phyloP scores from a whole-genome alignment of 2,329 filamentous ascomycete genomes.

The Dactylellina drechsleri region DNA sequence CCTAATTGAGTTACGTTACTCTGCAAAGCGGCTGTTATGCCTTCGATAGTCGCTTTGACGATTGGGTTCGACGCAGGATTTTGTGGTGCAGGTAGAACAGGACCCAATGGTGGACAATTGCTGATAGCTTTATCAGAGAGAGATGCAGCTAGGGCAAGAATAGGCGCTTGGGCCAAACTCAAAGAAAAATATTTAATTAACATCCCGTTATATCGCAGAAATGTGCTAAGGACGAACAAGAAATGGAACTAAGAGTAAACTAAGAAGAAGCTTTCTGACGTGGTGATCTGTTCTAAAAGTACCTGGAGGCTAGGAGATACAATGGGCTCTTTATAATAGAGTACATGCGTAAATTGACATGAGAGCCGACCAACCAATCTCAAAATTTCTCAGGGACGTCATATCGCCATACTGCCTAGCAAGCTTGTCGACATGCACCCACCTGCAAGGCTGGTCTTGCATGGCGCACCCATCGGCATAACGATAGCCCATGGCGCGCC shows the following conservation, averaged over 20 bases:
- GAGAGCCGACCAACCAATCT: not conserved
- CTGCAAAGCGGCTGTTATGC: not conserved
- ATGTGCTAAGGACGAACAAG: not conserved
- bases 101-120: not conserved
- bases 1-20: not conserved
- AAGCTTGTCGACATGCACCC: too few species aligned
- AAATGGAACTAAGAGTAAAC: not conserved
- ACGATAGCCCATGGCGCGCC: too few species aligned
- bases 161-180: not conserved
- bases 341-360: not conserved
- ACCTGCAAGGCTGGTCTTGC: too few species aligned
- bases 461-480: too few species aligned
- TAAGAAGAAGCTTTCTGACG: not conserved
- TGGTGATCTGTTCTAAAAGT: not conserved
- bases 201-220: not conserved
- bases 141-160: not conserved
- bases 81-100: not conserved
- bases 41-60: constrained; percentile 2
- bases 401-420: too few species aligned
- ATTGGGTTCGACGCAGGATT: not conserved
- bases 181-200: not conserved
- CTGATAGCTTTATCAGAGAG: constrained; percentile 4
- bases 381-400: not conserved
- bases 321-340: not conserved
- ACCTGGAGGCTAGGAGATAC: not conserved